Evolutionary conservation across 768 basidiomycete species (phyloP).

Genomic region (Neoboletus subvelutipes): DNA sequence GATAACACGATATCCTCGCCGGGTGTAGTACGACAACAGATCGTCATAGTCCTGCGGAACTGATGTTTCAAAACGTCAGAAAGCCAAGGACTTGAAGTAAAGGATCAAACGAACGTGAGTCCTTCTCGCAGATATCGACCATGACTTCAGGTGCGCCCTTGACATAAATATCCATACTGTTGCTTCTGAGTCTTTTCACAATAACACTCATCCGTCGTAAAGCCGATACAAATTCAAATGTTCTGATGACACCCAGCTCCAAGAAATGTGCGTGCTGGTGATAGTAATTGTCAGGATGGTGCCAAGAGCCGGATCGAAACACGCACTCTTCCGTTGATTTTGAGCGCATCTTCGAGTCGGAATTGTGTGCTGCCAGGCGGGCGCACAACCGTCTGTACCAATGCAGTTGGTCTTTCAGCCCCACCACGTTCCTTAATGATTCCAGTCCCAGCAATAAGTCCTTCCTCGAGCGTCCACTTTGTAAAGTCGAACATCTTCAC

Average conservation of each 20-base stretch:
- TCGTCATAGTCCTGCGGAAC: constrained; percentile 98
- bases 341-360: constrained; percentile 89
- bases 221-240: constrained; percentile 94
- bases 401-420: constrained; percentile 70
- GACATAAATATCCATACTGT: constrained; percentile 96
- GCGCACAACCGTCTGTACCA: constrained; percentile 95
- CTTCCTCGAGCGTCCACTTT: constrained; percentile 94
- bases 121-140: constrained; percentile 88
- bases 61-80: constrained; percentile 34
- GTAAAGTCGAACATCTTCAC: constrained; percentile 99
- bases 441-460: constrained; percentile 65
- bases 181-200: constrained; percentile 91
- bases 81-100: neutral
- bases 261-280: constrained; percentile 91
- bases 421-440: constrained; percentile 66
- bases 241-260: constrained; percentile 93
- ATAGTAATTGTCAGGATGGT: neutral
- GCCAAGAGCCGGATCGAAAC: neutral
- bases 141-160: constrained; percentile 99
- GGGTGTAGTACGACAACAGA: constrained; percentile 93
- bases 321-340: constrained; percentile 72
- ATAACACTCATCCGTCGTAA: constrained; percentile 96
- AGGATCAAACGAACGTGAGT: constrained; percentile 72
- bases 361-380: constrained; percentile 94
- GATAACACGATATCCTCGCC: constrained; percentile 95